Percentiles rank a stretch among this genome's conserved stretches.
phyloP scores from a whole-genome alignment of 352 stramenopile genomes.

The Globisporangium paroecandrum region DNA sequence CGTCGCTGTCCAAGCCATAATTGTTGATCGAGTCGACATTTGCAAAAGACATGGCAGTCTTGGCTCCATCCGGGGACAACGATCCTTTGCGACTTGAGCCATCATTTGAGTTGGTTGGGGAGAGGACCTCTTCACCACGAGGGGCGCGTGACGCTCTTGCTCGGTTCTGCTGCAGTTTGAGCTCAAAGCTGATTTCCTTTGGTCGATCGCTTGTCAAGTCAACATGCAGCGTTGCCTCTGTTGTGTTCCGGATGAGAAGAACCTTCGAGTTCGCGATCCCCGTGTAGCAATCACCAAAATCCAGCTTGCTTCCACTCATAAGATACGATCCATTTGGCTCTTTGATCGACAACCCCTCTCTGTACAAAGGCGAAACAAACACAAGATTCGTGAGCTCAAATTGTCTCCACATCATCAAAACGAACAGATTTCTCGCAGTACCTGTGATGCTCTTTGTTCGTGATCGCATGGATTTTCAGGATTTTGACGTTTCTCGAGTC shows the following conservation, averaged over 20 bases:
- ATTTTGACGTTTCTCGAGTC: slow-evolving; percentile 84
- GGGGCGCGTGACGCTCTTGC: slow-evolving; percentile 49
- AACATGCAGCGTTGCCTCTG: slow-evolving; percentile 77
- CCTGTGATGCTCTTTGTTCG: slow-evolving; percentile 87
- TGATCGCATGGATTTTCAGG: slow-evolving; percentile 83
- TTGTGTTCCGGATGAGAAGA: slow-evolving; percentile 83
- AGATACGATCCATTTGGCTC: slow-evolving; percentile 78
- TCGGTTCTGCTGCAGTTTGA: slow-evolving; percentile 80
- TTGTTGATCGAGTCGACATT: slow-evolving; percentile 38
- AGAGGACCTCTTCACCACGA: slow-evolving; percentile 64
- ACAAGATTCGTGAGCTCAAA: background rate
- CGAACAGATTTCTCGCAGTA: slow-evolving; percentile 19
- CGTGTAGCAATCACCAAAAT: slow-evolving; percentile 88
- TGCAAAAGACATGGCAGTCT: slow-evolving; percentile 49
- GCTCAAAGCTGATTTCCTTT: slow-evolving; percentile 87
- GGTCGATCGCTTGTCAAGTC: slow-evolving; percentile 82
- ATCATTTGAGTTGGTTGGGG: slow-evolving; percentile 71
- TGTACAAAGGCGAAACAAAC: slow-evolving; percentile 19
- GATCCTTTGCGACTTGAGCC: slow-evolving; percentile 66
- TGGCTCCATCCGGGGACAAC: slow-evolving; percentile 55
- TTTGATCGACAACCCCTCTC: slow-evolving; percentile 85
- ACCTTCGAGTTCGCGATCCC: slow-evolving; percentile 80
- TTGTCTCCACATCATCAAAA: background rate
- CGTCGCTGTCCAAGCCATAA: slow-evolving; percentile 77
- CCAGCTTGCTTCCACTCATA: slow-evolving; percentile 84